These are phyloP conservation scores for Triticum dicoccoides DNA, from an alignment of 176 grass and related monocot genomes.

Conservation along the genomic window DNA sequence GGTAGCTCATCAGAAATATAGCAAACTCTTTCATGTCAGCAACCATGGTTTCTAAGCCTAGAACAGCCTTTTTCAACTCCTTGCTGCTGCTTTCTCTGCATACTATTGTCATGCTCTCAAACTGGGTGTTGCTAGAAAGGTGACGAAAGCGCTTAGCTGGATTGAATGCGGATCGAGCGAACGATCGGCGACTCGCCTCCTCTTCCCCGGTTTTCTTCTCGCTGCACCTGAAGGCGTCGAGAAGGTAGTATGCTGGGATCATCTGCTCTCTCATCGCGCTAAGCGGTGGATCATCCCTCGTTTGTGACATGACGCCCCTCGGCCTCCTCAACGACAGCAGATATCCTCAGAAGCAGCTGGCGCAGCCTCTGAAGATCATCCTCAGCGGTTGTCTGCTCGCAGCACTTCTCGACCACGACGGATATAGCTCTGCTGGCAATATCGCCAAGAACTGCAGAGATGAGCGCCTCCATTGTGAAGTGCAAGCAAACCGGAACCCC, in stretches of 20 bases:
- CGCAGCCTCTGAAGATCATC: neutral
- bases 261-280: neutral
- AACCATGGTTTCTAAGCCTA: neutral
- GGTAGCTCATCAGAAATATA: neutral
- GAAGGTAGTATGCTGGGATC: neutral
- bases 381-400: neutral
- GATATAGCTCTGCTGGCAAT: neutral
- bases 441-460: neutral
- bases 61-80: neutral
- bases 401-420: neutral
- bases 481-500: neutral
- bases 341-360: neutral
- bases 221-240: neutral
- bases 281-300: neutral
- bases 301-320: neutral
- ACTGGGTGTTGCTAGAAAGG: neutral
- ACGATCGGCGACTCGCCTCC: neutral
- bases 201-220: neutral
- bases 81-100: neutral
- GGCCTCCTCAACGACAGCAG: neutral
- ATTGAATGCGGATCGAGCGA: neutral
- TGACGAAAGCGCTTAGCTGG: neutral
- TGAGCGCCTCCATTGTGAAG: neutral
- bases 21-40: neutral
- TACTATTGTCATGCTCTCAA: neutral